These are phyloP conservation scores for Actinomortierella ambigua DNA, from an alignment of 371 early-diverging fungal species.

Conservation along the genomic window DNA sequence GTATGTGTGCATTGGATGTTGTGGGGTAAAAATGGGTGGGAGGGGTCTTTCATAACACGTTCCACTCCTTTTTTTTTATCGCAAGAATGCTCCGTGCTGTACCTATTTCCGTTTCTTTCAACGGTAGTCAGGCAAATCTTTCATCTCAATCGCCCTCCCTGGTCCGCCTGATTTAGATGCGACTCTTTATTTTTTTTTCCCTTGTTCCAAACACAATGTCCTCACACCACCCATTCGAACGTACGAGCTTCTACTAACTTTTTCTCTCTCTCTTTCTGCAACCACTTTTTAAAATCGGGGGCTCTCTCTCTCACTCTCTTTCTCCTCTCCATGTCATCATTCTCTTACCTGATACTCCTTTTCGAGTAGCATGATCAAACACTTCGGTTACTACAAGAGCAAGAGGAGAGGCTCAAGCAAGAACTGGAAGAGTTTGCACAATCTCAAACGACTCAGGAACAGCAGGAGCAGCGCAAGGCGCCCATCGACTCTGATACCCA, in stretches of 20 bases:
- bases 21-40: no score
- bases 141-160: no score
- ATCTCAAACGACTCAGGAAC: conserved; percentile 13
- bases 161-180: no score
- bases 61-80: no score
- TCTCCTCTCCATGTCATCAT: background rate
- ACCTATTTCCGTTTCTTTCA: no score
- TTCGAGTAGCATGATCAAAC: conserved; percentile 38
- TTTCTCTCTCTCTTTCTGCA: background rate
- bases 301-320: background rate
- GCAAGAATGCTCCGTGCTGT: no score
- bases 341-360: background rate
- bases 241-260: background rate
- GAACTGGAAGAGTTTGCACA: conserved; percentile 30
- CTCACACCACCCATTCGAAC: background rate
- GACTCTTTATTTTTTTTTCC: background rate
- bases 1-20: no score
- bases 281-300: background rate
- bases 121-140: no score
- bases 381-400: conserved; percentile 40
- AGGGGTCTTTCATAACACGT: no score
- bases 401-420: conserved; percentile 39
- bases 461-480: conserved; percentile 18
- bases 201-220: no score
- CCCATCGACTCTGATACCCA: conserved; percentile 37